Base-by-base conservation (phyloP, 1,284 basidiomycete genomes). In the Caloboletus inedulis region DNA sequence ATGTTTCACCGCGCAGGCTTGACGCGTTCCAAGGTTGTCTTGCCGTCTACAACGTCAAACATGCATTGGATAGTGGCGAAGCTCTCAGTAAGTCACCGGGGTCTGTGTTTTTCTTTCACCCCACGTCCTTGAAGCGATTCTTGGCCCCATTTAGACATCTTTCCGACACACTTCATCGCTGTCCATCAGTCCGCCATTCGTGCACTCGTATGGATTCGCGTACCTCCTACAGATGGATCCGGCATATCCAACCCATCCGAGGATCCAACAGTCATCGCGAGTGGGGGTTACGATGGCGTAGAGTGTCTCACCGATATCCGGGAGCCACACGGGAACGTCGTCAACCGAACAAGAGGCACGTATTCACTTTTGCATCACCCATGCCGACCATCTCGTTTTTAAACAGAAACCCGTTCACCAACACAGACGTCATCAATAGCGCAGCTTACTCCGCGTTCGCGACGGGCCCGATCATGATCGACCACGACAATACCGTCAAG, bases 111-210 rank as follows among this genome's bases (percentile, higher is more conserved):
- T 21, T 13, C 6, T 21, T 9, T 19, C 23, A 16, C 29, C 10
- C 12, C 31, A 18, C 30, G 2, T 4, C 25, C 23, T 31, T 13
- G n/a, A 14, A 16, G 6, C 1, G 7, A 18, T 36, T 8, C 14
- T 46, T 56, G 21, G 50, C 13, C 5, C 16, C 18, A 0, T 19
- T 53, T 25, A 69, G 75, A 77, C 31, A 59, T 84, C 16, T 71
- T 86, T 3, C 90, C 91, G 3, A 84, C 82, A 0, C 82, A 90
- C 60, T 89, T 87, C 64, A 72, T 90, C 35, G 73, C 76, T 5
- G 73, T 82, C 2, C 91, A 94, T 61, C 86, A 91, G 62, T 86
- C 86, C n/a, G 85, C 89, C 3, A 80, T 94, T 44, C 83, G 87
- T 29, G 77, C 84, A 1, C 64, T 94, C 4, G 68, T 78, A 4